Base-by-base conservation (phyloP, 805 yeast genomes). In the Nakazawaea wickerhamii region DNA sequence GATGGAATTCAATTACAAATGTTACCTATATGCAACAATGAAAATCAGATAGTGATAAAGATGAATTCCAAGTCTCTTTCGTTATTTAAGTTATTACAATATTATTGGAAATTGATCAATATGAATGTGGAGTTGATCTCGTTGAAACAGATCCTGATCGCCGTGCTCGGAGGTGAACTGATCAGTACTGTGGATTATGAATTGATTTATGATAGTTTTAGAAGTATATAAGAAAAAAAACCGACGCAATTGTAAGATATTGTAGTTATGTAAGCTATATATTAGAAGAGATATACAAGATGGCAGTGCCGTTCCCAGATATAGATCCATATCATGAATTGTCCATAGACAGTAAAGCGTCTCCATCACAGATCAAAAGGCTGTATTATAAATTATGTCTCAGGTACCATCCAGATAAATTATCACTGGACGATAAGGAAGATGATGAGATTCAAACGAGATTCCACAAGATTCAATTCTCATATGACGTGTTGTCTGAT, bases 401-500 rank as follows among this genome's bases (percentile, higher is more conserved):
- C 23, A 61, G 65, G 38, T 70, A 74, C 46, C 95, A 84, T 55
- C 95, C 95, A 1, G 95, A 84, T 58, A 84, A 84, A 55, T 59
- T 72, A 36, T 50, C 62, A 2, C 30, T 27, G 27, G 63, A 57
- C 8, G 67, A 60, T 36, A 60, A 59, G 28, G 60, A 48, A 9
- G 62, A 54, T 38, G 58, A 69, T 27, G 65, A 61, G 41, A 9
- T 38, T 20, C 20, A 30, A 6, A 36, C 27, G n/a, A 52, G 52
- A 47, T 88, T 89, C 58, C 84, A 87, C 39, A 63, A 75, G 50
- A 71, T 88, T 15, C 90, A 86, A 55, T 80, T 85, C 53, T 81
- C 95, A 17, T 86, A 84, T 57, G 67, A 81, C 33, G 70, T 88
- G 0, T 63, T 88, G 20, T 67, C 77, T 21, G 93, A 88, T 54